These are phyloP conservation scores for Septoria linicola DNA, from an alignment of 2,329 filamentous ascomycete genomes.

Conservation along the genomic window DNA sequence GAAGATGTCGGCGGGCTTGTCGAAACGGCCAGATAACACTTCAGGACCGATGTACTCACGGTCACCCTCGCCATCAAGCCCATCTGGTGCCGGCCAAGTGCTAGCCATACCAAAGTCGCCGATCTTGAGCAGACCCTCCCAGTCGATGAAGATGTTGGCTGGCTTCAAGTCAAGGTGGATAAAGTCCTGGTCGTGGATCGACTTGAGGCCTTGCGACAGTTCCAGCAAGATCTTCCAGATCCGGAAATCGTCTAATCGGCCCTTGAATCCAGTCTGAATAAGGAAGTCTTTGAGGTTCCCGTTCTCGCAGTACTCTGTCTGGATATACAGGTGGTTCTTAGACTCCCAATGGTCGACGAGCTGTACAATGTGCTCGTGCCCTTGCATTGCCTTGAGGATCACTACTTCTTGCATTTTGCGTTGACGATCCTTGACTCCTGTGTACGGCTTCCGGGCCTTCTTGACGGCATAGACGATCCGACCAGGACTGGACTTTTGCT, in stretches of 20 bases:
- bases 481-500: constrained; percentile 27
- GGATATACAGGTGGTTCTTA: constrained; percentile 84
- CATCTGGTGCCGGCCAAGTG: constrained; percentile 69
- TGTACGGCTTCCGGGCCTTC: constrained; percentile 79
- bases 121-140: constrained; percentile 79
- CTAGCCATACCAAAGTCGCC: constrained; percentile 83
- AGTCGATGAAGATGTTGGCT: constrained; percentile 78
- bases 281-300: constrained; percentile 87
- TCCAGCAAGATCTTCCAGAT: constrained; percentile 98
- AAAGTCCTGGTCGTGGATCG: constrained; percentile 85
- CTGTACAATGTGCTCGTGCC: constrained; percentile 80
- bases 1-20: constrained; percentile 91
- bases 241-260: constrained; percentile 89
- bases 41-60: constrained; percentile 95
- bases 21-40: constrained; percentile 79
- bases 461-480: constrained; percentile 80
- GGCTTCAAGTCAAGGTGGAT: constrained; percentile 85
- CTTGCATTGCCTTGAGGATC: constrained; percentile 71
- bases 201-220: constrained; percentile 74
- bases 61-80: constrained; percentile 88
- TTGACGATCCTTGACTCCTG: constrained; percentile 76
- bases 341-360: constrained; percentile 87
- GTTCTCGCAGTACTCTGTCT: constrained; percentile 95
- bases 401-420: constrained; percentile 80
- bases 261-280: constrained; percentile 75